Conservation (phyloP, 108 stramenopile genomes). For the Cyclotella kingstonii region DNA sequence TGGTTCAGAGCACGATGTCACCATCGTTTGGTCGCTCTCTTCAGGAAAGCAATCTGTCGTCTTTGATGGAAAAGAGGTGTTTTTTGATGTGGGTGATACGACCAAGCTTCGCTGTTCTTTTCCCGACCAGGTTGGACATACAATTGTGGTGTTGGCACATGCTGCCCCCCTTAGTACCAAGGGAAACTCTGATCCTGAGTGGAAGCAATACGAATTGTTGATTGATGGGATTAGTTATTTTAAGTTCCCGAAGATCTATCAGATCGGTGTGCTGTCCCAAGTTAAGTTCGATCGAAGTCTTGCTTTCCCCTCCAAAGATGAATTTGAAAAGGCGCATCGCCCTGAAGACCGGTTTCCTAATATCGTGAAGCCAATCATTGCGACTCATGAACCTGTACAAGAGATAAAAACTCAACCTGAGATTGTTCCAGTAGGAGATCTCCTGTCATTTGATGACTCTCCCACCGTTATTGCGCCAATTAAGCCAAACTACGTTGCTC, state of each 20-base stretch:
- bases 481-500: neutral
- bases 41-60: constrained; percentile 40
- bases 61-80: constrained; percentile 32
- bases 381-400: neutral
- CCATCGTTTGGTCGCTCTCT: constrained; percentile 44
- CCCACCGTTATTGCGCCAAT: constrained; percentile 8
- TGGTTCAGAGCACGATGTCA: constrained; percentile 48
- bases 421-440: constrained; percentile 24
- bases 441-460: constrained; percentile 41
- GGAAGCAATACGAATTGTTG: constrained; percentile 47
- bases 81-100: constrained; percentile 24
- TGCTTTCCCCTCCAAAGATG: neutral
- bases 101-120: constrained; percentile 46
- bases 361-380: neutral
- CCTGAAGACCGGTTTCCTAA: neutral
- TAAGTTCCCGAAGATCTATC: constrained; percentile 34
- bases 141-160: constrained; percentile 11
- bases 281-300: neutral
- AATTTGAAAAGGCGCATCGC: neutral
- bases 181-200: constrained; percentile 22
- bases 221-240: constrained; percentile 44
- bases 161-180: constrained; percentile 29
- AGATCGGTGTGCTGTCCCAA: constrained; percentile 26
- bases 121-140: constrained; percentile 38
- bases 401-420: constrained; percentile 10